phyloP scores from a whole-genome alignment of 2,329 filamentous ascomycete genomes.

The Fusarium chuoi region DNA sequence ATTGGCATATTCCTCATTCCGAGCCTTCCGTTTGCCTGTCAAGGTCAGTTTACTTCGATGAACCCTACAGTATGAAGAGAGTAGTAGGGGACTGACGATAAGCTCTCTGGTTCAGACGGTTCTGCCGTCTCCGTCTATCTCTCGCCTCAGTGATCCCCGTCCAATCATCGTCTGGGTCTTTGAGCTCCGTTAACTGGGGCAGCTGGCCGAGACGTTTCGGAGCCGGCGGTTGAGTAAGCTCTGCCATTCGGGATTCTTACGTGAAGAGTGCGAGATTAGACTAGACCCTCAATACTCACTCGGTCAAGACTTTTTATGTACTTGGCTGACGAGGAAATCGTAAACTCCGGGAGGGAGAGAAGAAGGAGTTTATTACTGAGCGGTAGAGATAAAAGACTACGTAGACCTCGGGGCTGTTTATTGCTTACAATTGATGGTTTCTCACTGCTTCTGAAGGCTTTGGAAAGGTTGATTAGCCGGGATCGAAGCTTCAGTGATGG shows the following conservation, averaged over 20 bases:
- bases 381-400: not conserved
- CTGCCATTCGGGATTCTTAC: constrained; percentile 29
- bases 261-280: constrained; percentile 8
- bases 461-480: not conserved
- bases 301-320: not conserved
- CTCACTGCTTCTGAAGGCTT: not conserved
- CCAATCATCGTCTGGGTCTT: constrained; percentile 38
- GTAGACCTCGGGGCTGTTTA: not conserved
- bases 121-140: constrained; percentile 39
- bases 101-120: constrained; percentile 40
- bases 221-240: constrained; percentile 3
- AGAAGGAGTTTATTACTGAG: not conserved
- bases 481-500: not conserved
- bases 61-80: not conserved
- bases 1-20: not conserved
- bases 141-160: constrained; percentile 36
- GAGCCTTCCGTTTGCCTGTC: constrained; percentile 28
- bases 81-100: constrained; percentile 27
- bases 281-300: not conserved
- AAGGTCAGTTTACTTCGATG: not conserved
- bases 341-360: not conserved
- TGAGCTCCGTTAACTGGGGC: constrained; percentile 28
- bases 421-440: constrained; percentile 2
- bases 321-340: constrained; percentile 2
- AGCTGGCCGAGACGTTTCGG: constrained; percentile 13